Evolutionary conservation across 2,329 filamentous ascomycete species (phyloP).

Genomic region (Elsinoe arachidis): DNA sequence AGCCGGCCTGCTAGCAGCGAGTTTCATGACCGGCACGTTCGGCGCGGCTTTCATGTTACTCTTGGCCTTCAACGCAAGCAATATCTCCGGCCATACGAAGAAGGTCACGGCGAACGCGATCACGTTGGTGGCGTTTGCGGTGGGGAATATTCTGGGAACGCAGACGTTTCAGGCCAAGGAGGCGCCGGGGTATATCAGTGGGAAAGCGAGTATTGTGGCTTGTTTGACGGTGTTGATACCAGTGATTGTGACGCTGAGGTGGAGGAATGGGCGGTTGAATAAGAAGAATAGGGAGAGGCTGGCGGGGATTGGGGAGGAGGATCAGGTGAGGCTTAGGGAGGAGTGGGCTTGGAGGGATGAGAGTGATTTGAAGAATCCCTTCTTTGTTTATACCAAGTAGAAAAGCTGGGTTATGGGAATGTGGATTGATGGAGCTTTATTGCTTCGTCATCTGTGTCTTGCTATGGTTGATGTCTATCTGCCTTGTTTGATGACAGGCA

Average conservation of each 20-base stretch:
- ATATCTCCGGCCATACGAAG: constrained; percentile 43
- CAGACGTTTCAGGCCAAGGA: constrained; percentile 37
- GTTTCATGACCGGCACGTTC: constrained; percentile 29
- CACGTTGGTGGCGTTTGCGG: constrained; percentile 35
- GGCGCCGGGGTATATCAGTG: constrained; percentile 30
- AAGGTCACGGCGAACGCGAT: constrained; percentile 42
- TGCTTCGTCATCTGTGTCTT: too few species aligned
- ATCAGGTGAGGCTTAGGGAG: constrained; percentile 21
- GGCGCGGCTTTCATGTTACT: constrained; percentile 32
- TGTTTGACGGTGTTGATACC: constrained; percentile 22
- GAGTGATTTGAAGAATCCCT: constrained; percentile 18
- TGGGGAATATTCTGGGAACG: constrained; percentile 39
- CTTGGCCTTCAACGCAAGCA: constrained; percentile 38
- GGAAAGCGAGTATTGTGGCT: constrained; percentile 21
- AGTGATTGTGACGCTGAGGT: constrained; percentile 25
- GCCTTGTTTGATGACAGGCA: too few species aligned
- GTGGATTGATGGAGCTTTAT: too few species aligned
- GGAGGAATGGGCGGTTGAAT: constrained; percentile 27
- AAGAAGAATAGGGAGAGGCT: constrained; percentile 20
- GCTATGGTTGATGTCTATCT: too few species aligned
- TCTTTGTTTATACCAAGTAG: constrained; percentile 19
- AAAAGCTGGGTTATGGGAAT: background rate
- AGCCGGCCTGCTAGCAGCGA: constrained; percentile 24
- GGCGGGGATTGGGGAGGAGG: constrained; percentile 23
- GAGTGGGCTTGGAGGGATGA: constrained; percentile 21